Evolutionary conservation across 208 protist species (phyloP), one percentile per base, ranked within the genome.

Genomic region (Zelonia costaricensis): DNA sequence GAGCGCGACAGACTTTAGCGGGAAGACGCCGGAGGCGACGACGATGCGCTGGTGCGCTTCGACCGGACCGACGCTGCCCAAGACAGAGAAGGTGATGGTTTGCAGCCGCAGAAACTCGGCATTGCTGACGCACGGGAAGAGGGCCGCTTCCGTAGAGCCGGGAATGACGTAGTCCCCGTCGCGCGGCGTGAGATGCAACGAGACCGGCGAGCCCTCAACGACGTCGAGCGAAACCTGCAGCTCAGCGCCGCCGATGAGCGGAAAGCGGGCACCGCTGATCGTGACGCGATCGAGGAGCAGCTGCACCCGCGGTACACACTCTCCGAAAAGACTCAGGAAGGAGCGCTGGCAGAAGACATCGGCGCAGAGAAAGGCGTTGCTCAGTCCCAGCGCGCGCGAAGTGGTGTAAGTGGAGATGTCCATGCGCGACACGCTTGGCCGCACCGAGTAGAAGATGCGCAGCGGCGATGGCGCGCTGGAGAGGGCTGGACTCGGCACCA

Each of bases 321-420:
- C 76, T 0, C 76, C 78, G 68, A 93, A 93, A 22, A 82, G 58
- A 51, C 69, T 82, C 44, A 93, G 60, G 66, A 82, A 88, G 16
- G 75, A 52, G 27, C 86, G 62, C 58, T 82, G 80, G 22, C 68
- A 85, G 52, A 90, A 93, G 27, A 93, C 25, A 47, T 89, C 86
- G 4, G 67, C 67, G 1, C 64, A 74, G n/a, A 88, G 48, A 56
- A 80, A 93, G 8, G 76, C 62, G 57, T 87, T 93, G 16, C 80
- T 38, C 12, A 67, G 49, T 2, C 66, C 52, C 36, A 93, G 56
- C 13, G 82, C 77, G 0, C 82, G 64, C 16, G 82, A 89, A 13
- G 78, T 86, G 22, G 73, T 75, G 71, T 93, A 93, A 39, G 76
- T 52, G 6, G 77, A 76, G 16, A 88, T 56, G 49, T 86, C 80